Conservation (phyloP, 345 rosid species). For the Excoecaria agallocha region DNA sequence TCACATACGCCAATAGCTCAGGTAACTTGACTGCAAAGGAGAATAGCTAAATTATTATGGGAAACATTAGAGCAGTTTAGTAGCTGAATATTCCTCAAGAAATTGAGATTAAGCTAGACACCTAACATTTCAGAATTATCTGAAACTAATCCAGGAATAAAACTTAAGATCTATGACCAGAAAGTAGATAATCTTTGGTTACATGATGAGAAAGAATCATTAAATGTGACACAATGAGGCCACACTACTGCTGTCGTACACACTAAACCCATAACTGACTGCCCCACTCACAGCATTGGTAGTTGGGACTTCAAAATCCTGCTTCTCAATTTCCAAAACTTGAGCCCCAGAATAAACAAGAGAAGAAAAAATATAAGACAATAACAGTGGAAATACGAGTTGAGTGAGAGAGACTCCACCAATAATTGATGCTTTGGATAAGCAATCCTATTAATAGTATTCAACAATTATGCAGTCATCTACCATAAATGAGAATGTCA, state of each 20-base stretch:
- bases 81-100: background rate
- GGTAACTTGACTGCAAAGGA: slow-evolving; percentile 80
- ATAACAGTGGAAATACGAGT: background rate
- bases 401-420: background rate
- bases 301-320: background rate
- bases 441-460: background rate
- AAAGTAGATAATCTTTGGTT: background rate
- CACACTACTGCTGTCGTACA: background rate
- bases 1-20: slow-evolving; percentile 74
- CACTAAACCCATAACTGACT: no score
- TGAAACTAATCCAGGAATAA: background rate
- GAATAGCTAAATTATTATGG: background rate
- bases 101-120: background rate
- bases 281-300: background rate
- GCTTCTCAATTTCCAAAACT: background rate
- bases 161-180: background rate
- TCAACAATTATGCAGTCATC: background rate
- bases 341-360: background rate
- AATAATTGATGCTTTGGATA: background rate
- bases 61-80: background rate
- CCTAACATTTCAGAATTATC: background rate
- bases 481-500: background rate
- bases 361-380: background rate
- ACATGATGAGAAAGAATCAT: background rate
- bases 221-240: background rate